Percentiles rank a stretch among this genome's conserved stretches.
Evolutionary conservation across 2,329 filamentous ascomycete species (phyloP).

Genomic region (Orbilia quercus): DNA sequence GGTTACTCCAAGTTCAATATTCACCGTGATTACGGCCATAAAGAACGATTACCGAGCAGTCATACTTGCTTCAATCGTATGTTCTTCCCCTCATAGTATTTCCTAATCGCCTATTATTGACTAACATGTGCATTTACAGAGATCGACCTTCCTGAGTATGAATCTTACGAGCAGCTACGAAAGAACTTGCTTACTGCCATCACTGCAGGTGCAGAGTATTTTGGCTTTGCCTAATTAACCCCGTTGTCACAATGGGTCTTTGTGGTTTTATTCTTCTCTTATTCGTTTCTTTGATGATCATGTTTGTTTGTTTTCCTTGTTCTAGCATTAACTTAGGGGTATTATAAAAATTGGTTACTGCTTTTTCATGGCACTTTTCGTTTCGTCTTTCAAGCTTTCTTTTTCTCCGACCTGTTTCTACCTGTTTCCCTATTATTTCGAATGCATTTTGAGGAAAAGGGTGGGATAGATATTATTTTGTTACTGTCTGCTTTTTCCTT

Average conservation of each 20-base stretch:
- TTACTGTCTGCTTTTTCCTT: slow-evolving; percentile 15
- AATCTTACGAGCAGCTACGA: slow-evolving; percentile 90
- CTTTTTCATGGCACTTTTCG: slow-evolving; percentile 26
- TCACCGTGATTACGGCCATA: slow-evolving; percentile 95
- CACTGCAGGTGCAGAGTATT: slow-evolving; percentile 96
- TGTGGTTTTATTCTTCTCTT: slow-evolving; percentile 8
- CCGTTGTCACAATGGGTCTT: slow-evolving; percentile 5
- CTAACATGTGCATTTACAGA: slow-evolving; percentile 65
- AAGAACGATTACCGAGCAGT: slow-evolving; percentile 92
- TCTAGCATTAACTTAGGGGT: slow-evolving; percentile 56
- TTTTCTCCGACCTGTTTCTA: slow-evolving; percentile 20
- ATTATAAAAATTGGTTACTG: slow-evolving; percentile 51
- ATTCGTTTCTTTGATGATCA: slow-evolving; percentile 24
- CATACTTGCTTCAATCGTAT: slow-evolving; percentile 99
- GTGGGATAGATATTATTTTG: slow-evolving; percentile 50
- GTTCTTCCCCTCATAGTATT: slow-evolving; percentile 63
- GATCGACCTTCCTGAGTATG: slow-evolving; percentile 98
- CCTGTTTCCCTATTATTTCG: slow-evolving; percentile 49
- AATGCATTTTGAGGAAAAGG: slow-evolving; percentile 52
- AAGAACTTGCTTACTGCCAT: slow-evolving; percentile 93
- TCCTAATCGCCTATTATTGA: slow-evolving; percentile 37
- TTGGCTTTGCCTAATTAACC: slow-evolving; percentile 84
- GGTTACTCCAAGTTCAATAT: slow-evolving; percentile 98
- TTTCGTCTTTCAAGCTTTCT: neutral
- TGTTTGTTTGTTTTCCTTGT: slow-evolving; percentile 2